These are phyloP conservation scores for Apiosordaria backusii DNA, from an alignment of 495 filamentous ascomycete genomes.

Conservation along the genomic window DNA sequence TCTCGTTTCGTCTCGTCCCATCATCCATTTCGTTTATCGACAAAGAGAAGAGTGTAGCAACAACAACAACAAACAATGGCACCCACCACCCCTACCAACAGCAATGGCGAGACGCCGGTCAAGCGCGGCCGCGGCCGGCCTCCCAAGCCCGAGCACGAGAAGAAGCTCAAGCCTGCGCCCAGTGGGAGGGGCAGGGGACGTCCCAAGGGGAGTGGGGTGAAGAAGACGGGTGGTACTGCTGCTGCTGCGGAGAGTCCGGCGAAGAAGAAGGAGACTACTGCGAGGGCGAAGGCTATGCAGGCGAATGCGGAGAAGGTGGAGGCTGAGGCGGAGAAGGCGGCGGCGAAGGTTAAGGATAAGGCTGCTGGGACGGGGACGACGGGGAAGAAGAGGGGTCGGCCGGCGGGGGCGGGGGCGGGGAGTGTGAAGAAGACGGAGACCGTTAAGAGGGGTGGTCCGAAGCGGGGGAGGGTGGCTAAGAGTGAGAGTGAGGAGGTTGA, in stretches of 20 bases:
- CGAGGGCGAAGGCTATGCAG: not conserved
- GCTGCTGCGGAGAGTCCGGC: conserved; percentile 8
- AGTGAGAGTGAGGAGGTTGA: not conserved
- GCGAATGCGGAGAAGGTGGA: not conserved
- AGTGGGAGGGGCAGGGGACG: conserved; percentile 44
- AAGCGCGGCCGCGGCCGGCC: conserved; percentile 48
- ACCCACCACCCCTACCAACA: not conserved
- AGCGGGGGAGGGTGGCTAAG: conserved; percentile 1
- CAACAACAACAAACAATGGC: not conserved
- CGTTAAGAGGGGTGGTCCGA: conserved; percentile 5
- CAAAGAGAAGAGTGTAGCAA: not conserved
- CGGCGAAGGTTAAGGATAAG: not conserved
- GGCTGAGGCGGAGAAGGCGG: conserved; percentile 7
- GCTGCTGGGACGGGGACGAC: not conserved
- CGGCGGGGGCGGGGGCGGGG: conserved; percentile 3
- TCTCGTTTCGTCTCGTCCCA: not conserved
- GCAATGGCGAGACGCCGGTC: conserved; percentile 25
- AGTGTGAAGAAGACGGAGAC: not conserved
- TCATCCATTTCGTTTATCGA: not conserved
- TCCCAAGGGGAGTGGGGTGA: conserved; percentile 41
- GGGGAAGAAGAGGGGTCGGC: conserved; percentile 9
- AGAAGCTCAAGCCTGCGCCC: conserved; percentile 36
- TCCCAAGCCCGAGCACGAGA: conserved; percentile 32
- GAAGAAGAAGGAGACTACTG: not conserved
- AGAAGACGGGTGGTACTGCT: conserved; percentile 26